Evolutionary conservation across 2,329 filamentous ascomycete species (phyloP).

Genomic region (Coniochaeta ligniaria): DNA sequence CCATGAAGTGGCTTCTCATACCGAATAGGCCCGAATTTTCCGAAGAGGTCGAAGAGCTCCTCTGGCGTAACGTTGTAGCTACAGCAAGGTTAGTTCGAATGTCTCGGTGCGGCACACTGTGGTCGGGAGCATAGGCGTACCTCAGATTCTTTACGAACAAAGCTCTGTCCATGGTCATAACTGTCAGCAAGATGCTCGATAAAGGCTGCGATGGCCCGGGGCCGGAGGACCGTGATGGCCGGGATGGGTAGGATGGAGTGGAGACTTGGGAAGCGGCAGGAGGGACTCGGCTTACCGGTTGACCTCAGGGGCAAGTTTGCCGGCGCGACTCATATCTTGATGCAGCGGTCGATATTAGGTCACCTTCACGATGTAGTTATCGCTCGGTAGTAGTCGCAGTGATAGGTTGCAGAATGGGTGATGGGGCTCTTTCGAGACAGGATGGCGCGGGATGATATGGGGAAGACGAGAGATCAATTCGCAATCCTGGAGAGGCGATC

Average conservation of each 20-base stretch:
- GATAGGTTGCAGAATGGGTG: not conserved
- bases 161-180: constrained; percentile 55
- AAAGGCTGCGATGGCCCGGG: not conserved
- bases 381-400: constrained; percentile 8
- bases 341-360: constrained; percentile 21
- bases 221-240: not conserved
- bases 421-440: constrained; percentile 1
- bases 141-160: constrained; percentile 99
- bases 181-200: constrained; percentile 16
- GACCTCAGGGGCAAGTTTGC: constrained; percentile 98
- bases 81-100: constrained; percentile 30
- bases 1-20: constrained; percentile 30
- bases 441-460: constrained; percentile 1
- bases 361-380: constrained; percentile 13
- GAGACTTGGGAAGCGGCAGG: constrained; percentile 18
- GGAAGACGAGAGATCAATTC: constrained; percentile 3
- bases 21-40: constrained; percentile 94
- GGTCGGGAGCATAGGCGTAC: constrained; percentile 55
- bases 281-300: constrained; percentile 70
- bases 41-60: constrained; percentile 97
- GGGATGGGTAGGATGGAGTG: constrained; percentile 11
- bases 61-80: constrained; percentile 99
- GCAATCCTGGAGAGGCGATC: constrained; percentile 1
- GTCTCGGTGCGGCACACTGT: constrained; percentile 50
- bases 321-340: constrained; percentile 90